Evolutionary conservation across 1,284 basidiomycete genomes (phyloP), one percentile per base, ranked within the genome.

Genomic region (Ceratobasidium sp.): DNA sequence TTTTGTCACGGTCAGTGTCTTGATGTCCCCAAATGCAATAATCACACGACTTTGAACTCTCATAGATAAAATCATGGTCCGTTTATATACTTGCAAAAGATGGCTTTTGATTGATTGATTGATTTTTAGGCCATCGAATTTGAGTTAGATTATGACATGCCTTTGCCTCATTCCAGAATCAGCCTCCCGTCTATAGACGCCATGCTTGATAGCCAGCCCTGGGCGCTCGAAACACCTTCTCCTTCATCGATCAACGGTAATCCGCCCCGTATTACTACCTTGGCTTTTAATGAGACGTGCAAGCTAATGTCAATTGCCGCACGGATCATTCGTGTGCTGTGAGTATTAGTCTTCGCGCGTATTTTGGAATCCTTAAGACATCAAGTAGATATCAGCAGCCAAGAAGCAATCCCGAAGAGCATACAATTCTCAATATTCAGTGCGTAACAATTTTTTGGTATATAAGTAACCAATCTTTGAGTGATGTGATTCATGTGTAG

Each of bases 271-370:
- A 12, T 83, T 52, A 79, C 86, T 9, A 84, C 85, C 8, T 84
- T 82, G 65, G 85, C 84, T 1, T 89, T 89, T 76, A 80, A 81
- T 4, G 83, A 84, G 18, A 85, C 84, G 0, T 86, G 86, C 69
- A 82, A 86, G 74, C 79, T 89, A 36, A 81, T 89, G 76, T 76
- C 83, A 72, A 87, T 89, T 62, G 84, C 85, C 1, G 80, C 86
- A 74, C 78, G 82, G 48, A 86, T 89, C 64, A 85, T 88, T 82
- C 85, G 87, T 89, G 87, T 89, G 76, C 76, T 87, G 46, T 48
- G 81, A 23, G 23, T 45, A 5, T 18, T 30, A 36, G 21, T 46
- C 52, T 36, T 23, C 36, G n/a, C n/a, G n/a, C n/a, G n/a, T n/a
- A n/a, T n/a, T n/a, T n/a, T n/a, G n/a, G n/a, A n/a, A n/a, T n/a